Evolutionary conservation across 306 rosid genomes (phyloP).

Genomic region (Sphenostylis stenocarpa): DNA sequence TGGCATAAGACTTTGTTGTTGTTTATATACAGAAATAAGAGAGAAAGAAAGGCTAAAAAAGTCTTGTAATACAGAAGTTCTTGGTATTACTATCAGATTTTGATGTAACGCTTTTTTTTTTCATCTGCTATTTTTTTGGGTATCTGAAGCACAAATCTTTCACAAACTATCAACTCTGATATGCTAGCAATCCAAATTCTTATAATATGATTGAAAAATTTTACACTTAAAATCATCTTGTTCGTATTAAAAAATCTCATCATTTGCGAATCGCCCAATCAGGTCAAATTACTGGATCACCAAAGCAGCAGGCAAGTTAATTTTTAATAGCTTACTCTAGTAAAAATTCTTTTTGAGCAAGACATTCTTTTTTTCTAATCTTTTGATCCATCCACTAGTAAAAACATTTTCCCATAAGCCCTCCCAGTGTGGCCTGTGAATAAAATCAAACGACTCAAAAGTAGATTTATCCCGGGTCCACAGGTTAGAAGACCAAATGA

Average conservation of each 20-base stretch:
- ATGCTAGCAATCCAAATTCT: neutral
- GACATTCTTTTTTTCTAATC: neutral
- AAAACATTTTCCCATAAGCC: neutral
- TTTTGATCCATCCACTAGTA: neutral
- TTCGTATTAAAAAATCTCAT: neutral
- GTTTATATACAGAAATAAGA: neutral
- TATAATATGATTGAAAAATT: neutral
- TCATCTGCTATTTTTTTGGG: neutral
- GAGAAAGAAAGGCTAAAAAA: neutral
- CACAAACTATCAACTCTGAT: constrained; percentile 8
- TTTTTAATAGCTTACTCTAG: neutral
- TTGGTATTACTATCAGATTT: neutral
- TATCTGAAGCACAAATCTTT: neutral
- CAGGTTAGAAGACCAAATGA: neutral
- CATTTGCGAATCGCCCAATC: neutral
- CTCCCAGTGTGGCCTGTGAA: too few species aligned
- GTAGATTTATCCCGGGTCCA: neutral
- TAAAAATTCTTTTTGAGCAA: neutral
- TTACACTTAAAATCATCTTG: neutral
- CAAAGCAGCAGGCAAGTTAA: neutral
- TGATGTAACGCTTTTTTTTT: neutral
- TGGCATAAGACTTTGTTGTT: neutral
- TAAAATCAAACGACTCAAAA: constrained; percentile 8
- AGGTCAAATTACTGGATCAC: neutral
- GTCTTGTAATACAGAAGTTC: constrained; percentile 13